A percentile compares a stretch with the other conserved stretches of the same genome.
These are phyloP conservation scores for Zygoascus sp. DNA, from an alignment of 1,139 yeast species.

Conservation along the genomic window DNA sequence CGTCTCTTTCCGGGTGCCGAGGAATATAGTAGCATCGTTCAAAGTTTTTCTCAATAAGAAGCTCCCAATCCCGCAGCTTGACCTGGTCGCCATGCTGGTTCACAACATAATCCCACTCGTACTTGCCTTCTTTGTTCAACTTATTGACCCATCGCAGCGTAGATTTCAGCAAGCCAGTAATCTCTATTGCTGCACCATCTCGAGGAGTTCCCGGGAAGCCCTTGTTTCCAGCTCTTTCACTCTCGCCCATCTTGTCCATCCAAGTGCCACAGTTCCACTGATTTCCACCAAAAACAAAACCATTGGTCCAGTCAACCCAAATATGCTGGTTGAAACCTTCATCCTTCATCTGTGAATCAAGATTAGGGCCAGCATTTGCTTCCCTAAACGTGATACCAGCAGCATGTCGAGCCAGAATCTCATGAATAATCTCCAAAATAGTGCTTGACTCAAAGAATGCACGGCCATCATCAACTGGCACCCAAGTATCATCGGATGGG, in stretches of 20 bases:
- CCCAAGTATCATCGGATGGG: conserved; percentile 81
- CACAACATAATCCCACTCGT: conserved; percentile 41
- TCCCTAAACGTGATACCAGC: conserved; percentile 82
- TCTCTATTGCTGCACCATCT: conserved; percentile 94
- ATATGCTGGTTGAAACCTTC: conserved; percentile 87
- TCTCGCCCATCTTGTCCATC: conserved; percentile 99
- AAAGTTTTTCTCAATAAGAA: conserved; percentile 62
- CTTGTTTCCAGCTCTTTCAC: conserved; percentile 70
- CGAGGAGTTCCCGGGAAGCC: conserved; percentile 97
- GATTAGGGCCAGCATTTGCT: conserved; percentile 86
- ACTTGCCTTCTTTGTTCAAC: conserved; percentile 50
- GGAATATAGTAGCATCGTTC: conserved; percentile 80
- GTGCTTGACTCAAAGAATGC: conserved; percentile 73
- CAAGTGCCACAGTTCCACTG: conserved; percentile 95
- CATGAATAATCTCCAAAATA: conserved; percentile 73
- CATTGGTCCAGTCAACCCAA: conserved; percentile 82
- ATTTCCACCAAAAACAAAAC: conserved; percentile 86
- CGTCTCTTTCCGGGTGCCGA: conserved; percentile 53
- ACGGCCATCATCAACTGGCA: conserved; percentile 60
- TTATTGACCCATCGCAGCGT: conserved; percentile 72
- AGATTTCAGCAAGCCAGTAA: conserved; percentile 83
- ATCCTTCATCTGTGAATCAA: conserved; percentile 89
- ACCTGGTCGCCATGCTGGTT: conserved; percentile 56
- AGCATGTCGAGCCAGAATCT: conserved; percentile 82
- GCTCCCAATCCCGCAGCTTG: conserved; percentile 62